phyloP scores from a whole-genome alignment of 2,329 filamentous ascomycete species.

The Aspergillus sp. region DNA sequence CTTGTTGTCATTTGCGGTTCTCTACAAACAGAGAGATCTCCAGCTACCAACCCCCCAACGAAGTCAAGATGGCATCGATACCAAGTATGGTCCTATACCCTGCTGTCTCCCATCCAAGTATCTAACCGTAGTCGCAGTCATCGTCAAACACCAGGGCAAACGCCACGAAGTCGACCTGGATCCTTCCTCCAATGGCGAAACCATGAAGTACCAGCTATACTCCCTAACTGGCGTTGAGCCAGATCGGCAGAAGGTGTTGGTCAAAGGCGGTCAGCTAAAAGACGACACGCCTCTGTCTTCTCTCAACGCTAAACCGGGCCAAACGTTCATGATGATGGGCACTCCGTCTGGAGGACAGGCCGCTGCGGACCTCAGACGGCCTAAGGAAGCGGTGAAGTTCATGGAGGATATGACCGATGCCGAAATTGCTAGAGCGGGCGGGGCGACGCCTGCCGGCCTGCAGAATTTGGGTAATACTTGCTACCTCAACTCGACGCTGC shows the following conservation, averaged over 20 bases:
- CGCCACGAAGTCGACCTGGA: conserved; percentile 93
- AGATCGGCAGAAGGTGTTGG: conserved; percentile 87
- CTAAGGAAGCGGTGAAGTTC: conserved; percentile 76
- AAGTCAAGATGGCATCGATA: conserved; percentile 45
- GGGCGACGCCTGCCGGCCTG: conserved; percentile 78
- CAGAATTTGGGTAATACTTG: conserved; percentile 95
- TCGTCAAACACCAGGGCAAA: conserved; percentile 92
- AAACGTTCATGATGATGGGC: conserved; percentile 94
- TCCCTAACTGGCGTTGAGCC: conserved; percentile 94
- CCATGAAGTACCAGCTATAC: conserved; percentile 91
- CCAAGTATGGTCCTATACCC: conserved; percentile 35
- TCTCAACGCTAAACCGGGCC: conserved; percentile 74
- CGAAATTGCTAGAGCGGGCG: conserved; percentile 71
- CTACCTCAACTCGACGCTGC: conserved; percentile 96
- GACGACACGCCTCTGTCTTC: conserved; percentile 82
- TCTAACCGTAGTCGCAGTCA: conserved; percentile 48
- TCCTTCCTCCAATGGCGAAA: conserved; percentile 71
- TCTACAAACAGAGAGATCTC: conserved; percentile 2
- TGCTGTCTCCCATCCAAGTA: not conserved
- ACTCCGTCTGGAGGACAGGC: conserved; percentile 61
- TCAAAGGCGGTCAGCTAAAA: conserved; percentile 91
- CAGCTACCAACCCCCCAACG: conserved; percentile 1
- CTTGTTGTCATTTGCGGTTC: conserved; percentile 8
- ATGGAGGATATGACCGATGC: conserved; percentile 97
- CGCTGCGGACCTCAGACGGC: conserved; percentile 53